Evolutionary conservation across 2,329 filamentous ascomycete species (phyloP).

Genomic region (Torrubiellomyces zombiae): DNA sequence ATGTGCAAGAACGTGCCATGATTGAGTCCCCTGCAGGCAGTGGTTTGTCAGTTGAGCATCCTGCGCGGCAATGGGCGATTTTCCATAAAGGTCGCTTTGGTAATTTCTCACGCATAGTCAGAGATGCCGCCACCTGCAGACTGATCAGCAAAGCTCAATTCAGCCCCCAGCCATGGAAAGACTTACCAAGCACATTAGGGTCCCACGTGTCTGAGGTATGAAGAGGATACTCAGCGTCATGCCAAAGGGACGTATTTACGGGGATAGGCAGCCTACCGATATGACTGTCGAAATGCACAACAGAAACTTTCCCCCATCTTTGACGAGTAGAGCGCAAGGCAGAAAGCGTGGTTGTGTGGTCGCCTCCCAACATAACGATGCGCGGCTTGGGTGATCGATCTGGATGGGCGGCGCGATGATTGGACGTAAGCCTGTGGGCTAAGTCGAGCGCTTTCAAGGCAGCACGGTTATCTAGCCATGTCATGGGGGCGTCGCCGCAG

Average conservation of each 20-base stretch:
- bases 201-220: constrained; percentile 8
- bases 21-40: too few species aligned
- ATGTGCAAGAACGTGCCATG: constrained; percentile 58
- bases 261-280: constrained; percentile 5
- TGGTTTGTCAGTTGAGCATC: too few species aligned
- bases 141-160: too few species aligned
- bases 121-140: too few species aligned
- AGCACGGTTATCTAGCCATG: constrained; percentile 8
- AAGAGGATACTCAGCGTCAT: background rate
- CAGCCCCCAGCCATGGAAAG: too few species aligned
- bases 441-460: constrained; percentile 9
- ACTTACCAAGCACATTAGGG: constrained; percentile 6
- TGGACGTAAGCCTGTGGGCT: constrained; percentile 7
- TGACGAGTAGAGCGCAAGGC: constrained; percentile 45
- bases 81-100: too few species aligned
- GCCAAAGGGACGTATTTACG: background rate
- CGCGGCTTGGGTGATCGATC: constrained; percentile 6
- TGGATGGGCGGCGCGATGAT: constrained; percentile 4
- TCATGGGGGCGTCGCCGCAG: constrained; percentile 46
- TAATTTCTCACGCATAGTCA: too few species aligned
- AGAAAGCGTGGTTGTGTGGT: constrained; percentile 51
- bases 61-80: too few species aligned
- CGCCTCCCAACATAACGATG: constrained; percentile 51
- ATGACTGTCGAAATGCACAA: constrained; percentile 56
- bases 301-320: constrained; percentile 43